phyloP scores from a whole-genome alignment of 345 rosid species.

The Jatropha curcas region DNA sequence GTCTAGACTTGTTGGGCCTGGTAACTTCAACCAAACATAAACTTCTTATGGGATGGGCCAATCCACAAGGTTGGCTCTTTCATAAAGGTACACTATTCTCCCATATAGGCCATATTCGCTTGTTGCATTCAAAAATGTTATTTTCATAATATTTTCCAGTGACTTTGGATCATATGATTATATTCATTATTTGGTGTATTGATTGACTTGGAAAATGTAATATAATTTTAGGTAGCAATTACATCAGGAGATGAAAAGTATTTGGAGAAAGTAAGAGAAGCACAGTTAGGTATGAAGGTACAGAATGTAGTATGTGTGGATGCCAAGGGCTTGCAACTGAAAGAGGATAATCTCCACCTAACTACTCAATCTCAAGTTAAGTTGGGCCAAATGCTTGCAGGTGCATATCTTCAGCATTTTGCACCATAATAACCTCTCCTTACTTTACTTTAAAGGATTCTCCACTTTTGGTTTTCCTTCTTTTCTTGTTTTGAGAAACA shows the following conservation, averaged over 20 bases:
- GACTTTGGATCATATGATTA: too few species aligned
- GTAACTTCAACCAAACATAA: too few species aligned
- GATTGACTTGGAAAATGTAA: not conserved
- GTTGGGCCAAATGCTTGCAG: conserved; percentile 72
- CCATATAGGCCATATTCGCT: too few species aligned
- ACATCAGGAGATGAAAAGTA: conserved; percentile 69
- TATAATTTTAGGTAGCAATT: conserved; percentile 60
- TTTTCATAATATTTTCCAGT: too few species aligned
- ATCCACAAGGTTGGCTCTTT: too few species aligned
- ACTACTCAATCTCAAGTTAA: conserved; percentile 67
- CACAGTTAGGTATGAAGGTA: conserved; percentile 56
- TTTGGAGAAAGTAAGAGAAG: conserved; percentile 70
- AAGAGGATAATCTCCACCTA: conserved; percentile 73
- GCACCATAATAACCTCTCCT: not conserved
- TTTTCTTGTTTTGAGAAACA: too few species aligned
- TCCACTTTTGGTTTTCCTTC: not conserved
- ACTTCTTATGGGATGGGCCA: too few species aligned
- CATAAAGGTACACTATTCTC: too few species aligned
- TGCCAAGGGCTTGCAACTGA: conserved; percentile 68
- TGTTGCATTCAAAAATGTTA: too few species aligned
- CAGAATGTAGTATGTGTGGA: conserved; percentile 69
- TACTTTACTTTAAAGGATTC: not conserved
- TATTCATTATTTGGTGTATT: not conserved
- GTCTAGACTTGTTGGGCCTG: too few species aligned
- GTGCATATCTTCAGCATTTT: conserved; percentile 54